phyloP scores from a whole-genome alignment of 139 green algal species.

The Volvox reticuliferus region DNA sequence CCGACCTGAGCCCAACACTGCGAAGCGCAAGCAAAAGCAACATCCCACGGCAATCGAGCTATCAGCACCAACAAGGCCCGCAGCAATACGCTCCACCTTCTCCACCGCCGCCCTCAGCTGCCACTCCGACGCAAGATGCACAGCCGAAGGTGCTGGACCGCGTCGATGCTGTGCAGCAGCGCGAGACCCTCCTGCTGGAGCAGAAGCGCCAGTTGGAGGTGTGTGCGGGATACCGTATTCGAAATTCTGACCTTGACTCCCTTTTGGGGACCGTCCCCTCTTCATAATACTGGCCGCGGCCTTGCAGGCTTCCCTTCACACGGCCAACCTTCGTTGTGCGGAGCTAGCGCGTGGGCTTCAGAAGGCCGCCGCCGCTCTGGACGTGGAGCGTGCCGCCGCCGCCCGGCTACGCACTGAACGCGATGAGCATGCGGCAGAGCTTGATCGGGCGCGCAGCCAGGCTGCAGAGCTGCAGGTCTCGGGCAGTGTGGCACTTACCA shows the following conservation, averaged over 20 bases:
- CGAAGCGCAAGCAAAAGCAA: not conserved
- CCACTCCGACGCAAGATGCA: not conserved
- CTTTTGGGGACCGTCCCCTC: no score
- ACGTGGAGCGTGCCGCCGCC: not conserved
- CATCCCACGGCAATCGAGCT: not conserved
- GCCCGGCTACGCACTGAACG: not conserved
- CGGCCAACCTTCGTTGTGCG: not conserved
- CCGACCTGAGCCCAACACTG: not conserved
- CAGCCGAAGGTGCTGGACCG: not conserved
- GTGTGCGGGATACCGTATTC: not conserved
- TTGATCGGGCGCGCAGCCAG: not conserved
- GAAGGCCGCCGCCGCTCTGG: not conserved
- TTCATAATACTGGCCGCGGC: no score
- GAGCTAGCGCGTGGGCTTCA: not conserved
- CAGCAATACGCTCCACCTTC: not conserved
- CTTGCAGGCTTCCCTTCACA: not conserved
- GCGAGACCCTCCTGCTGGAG: not conserved
- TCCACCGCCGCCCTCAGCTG: not conserved
- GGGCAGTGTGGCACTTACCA: conserved; percentile 8
- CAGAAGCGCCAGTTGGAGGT: conserved; percentile 23
- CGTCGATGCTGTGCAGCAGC: conserved; percentile 2
- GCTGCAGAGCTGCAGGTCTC: conserved; percentile 7
- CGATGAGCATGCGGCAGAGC: not conserved
- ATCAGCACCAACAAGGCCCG: no score
- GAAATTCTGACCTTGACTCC: no score